Evolutionary conservation across 768 basidiomycete species (phyloP), one percentile per base, ranked within the genome.

Genomic region (Boletellus ananiceps): DNA sequence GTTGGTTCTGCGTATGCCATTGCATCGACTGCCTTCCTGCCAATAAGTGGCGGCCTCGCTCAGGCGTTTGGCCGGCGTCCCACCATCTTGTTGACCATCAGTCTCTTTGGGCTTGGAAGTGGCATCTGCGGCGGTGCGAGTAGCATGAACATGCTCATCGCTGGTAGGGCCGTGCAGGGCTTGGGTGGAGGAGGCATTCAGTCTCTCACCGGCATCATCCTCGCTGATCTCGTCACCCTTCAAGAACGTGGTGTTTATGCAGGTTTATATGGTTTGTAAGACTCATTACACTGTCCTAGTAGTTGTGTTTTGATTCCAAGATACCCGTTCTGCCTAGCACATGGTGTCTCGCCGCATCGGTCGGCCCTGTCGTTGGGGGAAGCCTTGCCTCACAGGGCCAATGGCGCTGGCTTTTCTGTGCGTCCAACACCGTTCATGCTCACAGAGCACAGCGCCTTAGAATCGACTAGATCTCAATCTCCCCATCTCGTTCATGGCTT

Each of bases 391-490:
- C 62, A 13, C 51, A 43, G 6, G 69, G 66, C 2, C 50, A 58
- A 23, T 75, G 74, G 73, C 55, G 73, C 42, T 74, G 74, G 72
- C 57, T 75, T 34, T 75, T 75, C 58, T 75, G 74, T 74, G 27
- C 31, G 60, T 46, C 0, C 36, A 9, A 15, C 36, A 5, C 12
- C 19, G 4, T 40, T 3, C n/a, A 12, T 31, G 40, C 23, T 35
- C 33, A 3, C 7, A 18, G 7, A 8, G 11, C 11, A 34, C 23
- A 21, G 31, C 4, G 11, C 12, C 31, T 59, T 15, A 46, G 35
- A 18, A n/a, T 21, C 12, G 14, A 35, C 29, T 42, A 73, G 71
- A 71, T 57, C 61, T 75, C 49, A 76, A 75, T 44, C 49, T 74
- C 16, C 72, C 72, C 8, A 58, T 71, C 35, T 64, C 64, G 8